phyloP scores from a whole-genome alignment of 768 basidiomycete species.

The Termitomyces sp. region DNA sequence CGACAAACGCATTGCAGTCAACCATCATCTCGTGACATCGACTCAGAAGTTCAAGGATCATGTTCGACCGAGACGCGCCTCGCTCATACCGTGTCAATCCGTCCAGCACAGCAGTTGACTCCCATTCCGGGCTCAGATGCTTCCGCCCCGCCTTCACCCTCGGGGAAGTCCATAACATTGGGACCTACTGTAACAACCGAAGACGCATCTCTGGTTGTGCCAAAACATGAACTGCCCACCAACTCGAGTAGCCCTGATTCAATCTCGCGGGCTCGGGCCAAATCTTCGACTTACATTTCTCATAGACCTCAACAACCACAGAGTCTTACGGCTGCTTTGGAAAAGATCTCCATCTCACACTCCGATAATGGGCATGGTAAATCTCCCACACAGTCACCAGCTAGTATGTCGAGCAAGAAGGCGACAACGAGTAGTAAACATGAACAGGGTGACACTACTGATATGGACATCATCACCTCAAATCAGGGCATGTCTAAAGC shows the following conservation, averaged over 20 bases:
- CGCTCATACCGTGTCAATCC: conserved; percentile 18
- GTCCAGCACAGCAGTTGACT: conserved; percentile 41
- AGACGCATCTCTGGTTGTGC: conserved; percentile 20
- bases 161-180: conserved; percentile 33
- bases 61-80: conserved; percentile 23
- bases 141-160: conserved; percentile 50
- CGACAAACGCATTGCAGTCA: conserved; percentile 27
- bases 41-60: conserved; percentile 21
- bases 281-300: conserved; percentile 50
- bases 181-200: conserved; percentile 23
- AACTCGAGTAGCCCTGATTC: conserved; percentile 25
- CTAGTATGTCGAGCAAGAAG: conserved; percentile 17
- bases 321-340: conserved; percentile 66
- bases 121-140: conserved; percentile 69
- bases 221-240: conserved; percentile 23
- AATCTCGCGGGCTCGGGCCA: conserved; percentile 41
- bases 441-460: conserved; percentile 16
- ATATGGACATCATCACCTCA: conserved; percentile 20
- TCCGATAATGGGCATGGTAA: conserved; percentile 33
- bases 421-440: conserved; percentile 13
- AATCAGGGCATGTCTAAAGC: conserved; percentile 17
- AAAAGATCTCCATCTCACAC: conserved; percentile 46
- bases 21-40: conserved; percentile 14
- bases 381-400: conserved; percentile 19
- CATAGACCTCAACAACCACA: conserved; percentile 56